Evolutionary conservation across 2,329 filamentous ascomycete species (phyloP).

Genomic region (Alternaria angustiovoidea): DNA sequence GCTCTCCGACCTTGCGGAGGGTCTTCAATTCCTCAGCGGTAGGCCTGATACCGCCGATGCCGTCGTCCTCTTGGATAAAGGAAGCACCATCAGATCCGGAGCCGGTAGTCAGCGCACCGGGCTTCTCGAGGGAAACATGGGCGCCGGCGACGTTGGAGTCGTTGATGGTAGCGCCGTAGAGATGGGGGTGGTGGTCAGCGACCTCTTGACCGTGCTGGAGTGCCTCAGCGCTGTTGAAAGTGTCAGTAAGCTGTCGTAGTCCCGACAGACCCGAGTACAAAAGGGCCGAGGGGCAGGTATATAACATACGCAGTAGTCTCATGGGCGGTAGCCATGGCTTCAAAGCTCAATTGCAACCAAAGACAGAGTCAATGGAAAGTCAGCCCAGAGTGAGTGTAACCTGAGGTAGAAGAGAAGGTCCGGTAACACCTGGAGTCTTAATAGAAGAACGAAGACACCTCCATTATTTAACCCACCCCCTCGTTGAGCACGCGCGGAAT

Average conservation of each 20-base stretch:
- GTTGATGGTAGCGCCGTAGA: conserved; percentile 37
- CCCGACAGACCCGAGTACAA: not conserved
- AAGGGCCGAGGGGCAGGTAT: not conserved
- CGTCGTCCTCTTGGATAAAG: conserved; percentile 36
- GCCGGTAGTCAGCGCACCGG: not conserved
- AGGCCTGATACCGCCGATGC: conserved; percentile 48
- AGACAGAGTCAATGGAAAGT: conserved; percentile 20
- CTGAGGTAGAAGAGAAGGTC: conserved; percentile 7
- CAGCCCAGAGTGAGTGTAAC: conserved; percentile 11
- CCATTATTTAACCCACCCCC: conserved; percentile 37
- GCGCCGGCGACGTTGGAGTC: conserved; percentile 28
- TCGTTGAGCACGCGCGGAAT: conserved; percentile 11
- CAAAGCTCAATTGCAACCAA: conserved; percentile 15
- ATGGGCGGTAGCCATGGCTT: conserved; percentile 36
- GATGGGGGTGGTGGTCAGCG: conserved; percentile 40
- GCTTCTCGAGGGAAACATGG: conserved; percentile 32
- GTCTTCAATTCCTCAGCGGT: conserved; percentile 54
- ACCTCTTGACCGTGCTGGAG: conserved; percentile 39
- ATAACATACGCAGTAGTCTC: conserved; percentile 41
- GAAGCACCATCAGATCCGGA: conserved; percentile 26
- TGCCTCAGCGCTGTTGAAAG: conserved; percentile 38
- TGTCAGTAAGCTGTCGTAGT: conserved; percentile 7
- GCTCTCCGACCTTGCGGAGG: conserved; percentile 57
- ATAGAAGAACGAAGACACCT: conserved; percentile 20
- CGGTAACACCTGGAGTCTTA: conserved; percentile 20